Evolutionary conservation across 352 stramenopile species (phyloP).

Genomic region (Thraustochytrium sp.): DNA sequence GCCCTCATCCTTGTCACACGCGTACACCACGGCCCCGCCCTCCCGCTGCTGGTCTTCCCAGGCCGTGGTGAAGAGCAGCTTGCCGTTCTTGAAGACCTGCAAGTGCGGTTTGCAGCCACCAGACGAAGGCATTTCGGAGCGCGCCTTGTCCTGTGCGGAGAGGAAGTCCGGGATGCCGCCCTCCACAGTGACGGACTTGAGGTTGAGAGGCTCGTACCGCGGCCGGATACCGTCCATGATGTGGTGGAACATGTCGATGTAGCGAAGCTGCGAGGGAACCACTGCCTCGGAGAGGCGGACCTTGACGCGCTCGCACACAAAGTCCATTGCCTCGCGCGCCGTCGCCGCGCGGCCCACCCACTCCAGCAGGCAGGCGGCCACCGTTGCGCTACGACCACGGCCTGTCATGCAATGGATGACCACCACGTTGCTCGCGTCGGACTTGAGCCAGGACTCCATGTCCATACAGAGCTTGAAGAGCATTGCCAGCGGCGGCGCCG

Average conservation of each 20-base stretch:
- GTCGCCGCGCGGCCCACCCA: constrained; percentile 86
- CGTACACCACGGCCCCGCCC: constrained; percentile 80
- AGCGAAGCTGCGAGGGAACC: constrained; percentile 92
- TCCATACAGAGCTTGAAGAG: constrained; percentile 93
- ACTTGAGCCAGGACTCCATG: constrained; percentile 93
- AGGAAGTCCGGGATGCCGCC: constrained; percentile 48
- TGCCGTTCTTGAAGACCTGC: constrained; percentile 94
- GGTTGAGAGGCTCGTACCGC: constrained; percentile 79
- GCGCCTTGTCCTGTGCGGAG: neutral
- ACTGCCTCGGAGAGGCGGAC: constrained; percentile 83
- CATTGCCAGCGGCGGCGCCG: constrained; percentile 88
- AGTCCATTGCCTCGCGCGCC: constrained; percentile 83
- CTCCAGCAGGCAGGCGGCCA: constrained; percentile 89
- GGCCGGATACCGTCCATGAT: constrained; percentile 92
- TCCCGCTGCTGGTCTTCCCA: constrained; percentile 63
- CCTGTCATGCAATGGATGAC: constrained; percentile 94
- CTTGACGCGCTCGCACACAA: constrained; percentile 75
- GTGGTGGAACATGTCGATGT: constrained; percentile 95
- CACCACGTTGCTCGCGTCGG: constrained; percentile 88
- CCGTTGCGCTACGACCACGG: constrained; percentile 84
- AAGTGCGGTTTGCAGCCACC: constrained; percentile 91
- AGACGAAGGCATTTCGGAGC: neutral
- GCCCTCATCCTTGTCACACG: constrained; percentile 69
- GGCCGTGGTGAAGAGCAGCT: constrained; percentile 88
- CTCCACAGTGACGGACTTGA: constrained; percentile 93